Conservation (phyloP, 2,329 filamentous ascomycete species). For the Xylariomycetidae sp. region DNA sequence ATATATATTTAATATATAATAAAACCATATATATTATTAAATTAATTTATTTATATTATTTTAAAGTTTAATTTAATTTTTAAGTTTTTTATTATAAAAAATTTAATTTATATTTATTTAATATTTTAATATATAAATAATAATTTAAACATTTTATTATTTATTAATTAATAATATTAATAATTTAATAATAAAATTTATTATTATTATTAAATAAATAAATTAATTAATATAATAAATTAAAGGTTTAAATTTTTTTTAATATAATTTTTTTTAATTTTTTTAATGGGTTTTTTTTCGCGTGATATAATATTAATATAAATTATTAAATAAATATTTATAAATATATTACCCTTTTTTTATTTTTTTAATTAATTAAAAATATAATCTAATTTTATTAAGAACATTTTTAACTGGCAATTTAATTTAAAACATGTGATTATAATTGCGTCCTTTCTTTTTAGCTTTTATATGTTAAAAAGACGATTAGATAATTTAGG, state of each 20-base stretch:
- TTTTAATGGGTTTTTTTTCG: conserved; percentile 2
- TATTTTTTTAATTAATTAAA: conserved; percentile 1
- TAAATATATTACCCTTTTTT: conserved; percentile 4
- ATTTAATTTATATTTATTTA: conserved; percentile 4
- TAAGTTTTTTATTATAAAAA: conserved; percentile 1
- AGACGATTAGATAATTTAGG: too few species aligned
- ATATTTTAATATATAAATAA: neutral
- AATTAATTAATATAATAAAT: too few species aligned
- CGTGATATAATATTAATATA: conserved; percentile 1
- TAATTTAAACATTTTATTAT: conserved; percentile 2
- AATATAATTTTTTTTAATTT: conserved; percentile 3
- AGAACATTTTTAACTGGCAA: too few species aligned
- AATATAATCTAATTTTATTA: conserved; percentile 2
- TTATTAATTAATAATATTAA: too few species aligned
- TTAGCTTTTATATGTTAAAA: conserved; percentile 3
- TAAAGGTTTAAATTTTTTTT: too few species aligned
- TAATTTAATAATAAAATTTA: too few species aligned
- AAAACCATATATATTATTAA: conserved; percentile 4
- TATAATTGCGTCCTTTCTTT: too few species aligned
- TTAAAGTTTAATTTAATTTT: conserved; percentile 4
- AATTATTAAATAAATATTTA: conserved; percentile 1
- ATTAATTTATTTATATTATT: neutral
- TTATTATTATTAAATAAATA: too few species aligned
- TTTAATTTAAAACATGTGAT: neutral
- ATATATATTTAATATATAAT: conserved; percentile 2